These are phyloP conservation scores for Guadua angustifolia DNA, from an alignment of 176 grass and related monocot genomes.

Conservation along the genomic window DNA sequence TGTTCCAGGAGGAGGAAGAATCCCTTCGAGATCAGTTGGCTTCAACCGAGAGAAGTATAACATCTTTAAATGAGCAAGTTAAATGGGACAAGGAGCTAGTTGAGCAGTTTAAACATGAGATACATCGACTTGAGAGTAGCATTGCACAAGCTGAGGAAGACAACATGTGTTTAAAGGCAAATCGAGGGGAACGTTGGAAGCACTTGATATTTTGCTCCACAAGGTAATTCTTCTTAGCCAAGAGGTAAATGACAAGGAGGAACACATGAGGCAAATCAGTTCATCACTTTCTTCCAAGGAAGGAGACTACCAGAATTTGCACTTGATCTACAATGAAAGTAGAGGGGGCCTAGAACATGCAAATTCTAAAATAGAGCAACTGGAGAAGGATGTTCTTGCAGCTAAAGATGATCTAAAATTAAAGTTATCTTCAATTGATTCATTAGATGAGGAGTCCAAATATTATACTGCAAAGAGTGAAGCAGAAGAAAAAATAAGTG, in stretches of 20 bases:
- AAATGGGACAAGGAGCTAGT: constrained; percentile 56
- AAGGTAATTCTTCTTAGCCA: constrained; percentile 67
- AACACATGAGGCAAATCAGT: constrained; percentile 60
- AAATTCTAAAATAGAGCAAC: constrained; percentile 71
- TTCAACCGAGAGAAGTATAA: constrained; percentile 58
- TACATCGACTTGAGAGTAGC: constrained; percentile 58
- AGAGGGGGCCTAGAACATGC: constrained; percentile 62
- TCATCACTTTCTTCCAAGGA: constrained; percentile 68
- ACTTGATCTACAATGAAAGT: constrained; percentile 54
- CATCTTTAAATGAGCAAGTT: constrained; percentile 72
- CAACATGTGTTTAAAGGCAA: constrained; percentile 60
- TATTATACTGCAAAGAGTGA: constrained; percentile 58
- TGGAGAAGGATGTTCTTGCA: constrained; percentile 66
- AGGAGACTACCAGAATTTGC: constrained; percentile 61
- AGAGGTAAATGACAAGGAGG: constrained; percentile 77
- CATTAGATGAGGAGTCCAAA: constrained; percentile 64
- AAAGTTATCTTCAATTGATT: constrained; percentile 64
- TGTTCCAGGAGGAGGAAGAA: constrained; percentile 68
- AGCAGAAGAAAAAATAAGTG: constrained; percentile 61
- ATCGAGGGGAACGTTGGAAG: constrained; percentile 63
- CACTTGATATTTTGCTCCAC: constrained; percentile 58
- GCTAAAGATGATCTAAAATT: constrained; percentile 65
- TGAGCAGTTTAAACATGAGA: constrained; percentile 65
- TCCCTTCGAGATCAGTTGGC: constrained; percentile 59
- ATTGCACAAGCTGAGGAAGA: constrained; percentile 59